Percentiles rank a stretch among this genome's conserved stretches.
phyloP scores from a whole-genome alignment of 1,139 yeast genomes.

The Geotrichum australiense region DNA sequence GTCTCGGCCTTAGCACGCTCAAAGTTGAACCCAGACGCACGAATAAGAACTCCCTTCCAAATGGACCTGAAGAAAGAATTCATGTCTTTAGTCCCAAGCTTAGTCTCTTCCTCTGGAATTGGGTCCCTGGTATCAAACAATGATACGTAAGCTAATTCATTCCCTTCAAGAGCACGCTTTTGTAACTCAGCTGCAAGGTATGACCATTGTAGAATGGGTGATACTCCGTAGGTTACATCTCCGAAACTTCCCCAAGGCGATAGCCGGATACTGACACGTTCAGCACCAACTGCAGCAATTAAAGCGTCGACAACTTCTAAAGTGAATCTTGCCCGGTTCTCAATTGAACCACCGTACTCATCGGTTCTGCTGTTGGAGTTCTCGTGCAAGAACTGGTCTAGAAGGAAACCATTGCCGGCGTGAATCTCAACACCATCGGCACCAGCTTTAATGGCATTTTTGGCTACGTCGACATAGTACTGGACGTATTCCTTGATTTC shows the following conservation, averaged over 20 bases:
- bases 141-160: constrained; percentile 46
- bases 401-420: constrained; percentile 60
- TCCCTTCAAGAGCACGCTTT: constrained; percentile 31
- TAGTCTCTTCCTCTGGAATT: neutral
- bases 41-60: constrained; percentile 45
- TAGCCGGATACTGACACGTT: constrained; percentile 49
- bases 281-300: constrained; percentile 41
- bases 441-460: constrained; percentile 49
- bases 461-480: constrained; percentile 41
- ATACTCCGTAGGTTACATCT: constrained; percentile 24
- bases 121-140: constrained; percentile 37
- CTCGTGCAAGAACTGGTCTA: constrained; percentile 53
- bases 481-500: constrained; percentile 41
- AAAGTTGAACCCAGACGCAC: constrained; percentile 40
- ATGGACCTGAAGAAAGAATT: constrained; percentile 35
- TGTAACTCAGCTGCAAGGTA: constrained; percentile 30
- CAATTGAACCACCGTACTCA: constrained; percentile 61
- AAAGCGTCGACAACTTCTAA: constrained; percentile 52
- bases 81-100: constrained; percentile 8
- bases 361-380: constrained; percentile 54
- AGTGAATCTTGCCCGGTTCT: constrained; percentile 53
- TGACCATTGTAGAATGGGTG: constrained; percentile 27
- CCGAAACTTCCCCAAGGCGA: constrained; percentile 48
- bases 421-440: constrained; percentile 67
- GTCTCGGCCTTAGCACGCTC: constrained; percentile 22